phyloP scores from a whole-genome alignment of 2,329 filamentous ascomycete species.

The Parascedosporium putredinis region DNA sequence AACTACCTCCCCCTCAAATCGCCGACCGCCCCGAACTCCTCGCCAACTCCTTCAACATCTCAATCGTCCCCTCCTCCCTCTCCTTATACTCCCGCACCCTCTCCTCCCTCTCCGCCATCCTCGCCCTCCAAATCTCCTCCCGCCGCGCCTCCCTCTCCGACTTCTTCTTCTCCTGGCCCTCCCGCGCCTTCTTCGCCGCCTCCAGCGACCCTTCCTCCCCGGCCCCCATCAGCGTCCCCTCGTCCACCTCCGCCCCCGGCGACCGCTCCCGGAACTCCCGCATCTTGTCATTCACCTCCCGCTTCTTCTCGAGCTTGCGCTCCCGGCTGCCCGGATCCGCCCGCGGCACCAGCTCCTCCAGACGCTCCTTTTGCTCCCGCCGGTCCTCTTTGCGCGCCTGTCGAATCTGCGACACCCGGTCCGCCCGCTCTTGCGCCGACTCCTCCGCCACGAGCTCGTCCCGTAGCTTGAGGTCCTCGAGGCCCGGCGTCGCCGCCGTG shows the following conservation, averaged over 20 bases:
- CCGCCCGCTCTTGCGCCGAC: constrained; percentile 32
- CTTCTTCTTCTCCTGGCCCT: constrained; percentile 60
- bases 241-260: constrained; percentile 53
- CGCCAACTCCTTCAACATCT: constrained; percentile 68
- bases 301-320: constrained; percentile 76
- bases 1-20: background rate
- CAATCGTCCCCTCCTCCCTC: constrained; percentile 78
- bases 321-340: constrained; percentile 77
- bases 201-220: constrained; percentile 55
- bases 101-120: constrained; percentile 71
- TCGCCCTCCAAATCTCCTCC: constrained; percentile 69
- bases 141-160: constrained; percentile 72
- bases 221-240: constrained; percentile 58
- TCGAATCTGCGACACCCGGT: constrained; percentile 41
- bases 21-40: constrained; percentile 59
- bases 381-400: constrained; percentile 55
- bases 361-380: constrained; percentile 53
- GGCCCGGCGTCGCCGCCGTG: constrained; percentile 57
- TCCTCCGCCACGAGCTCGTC: constrained; percentile 41
- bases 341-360: constrained; percentile 74
- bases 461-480: constrained; percentile 61
- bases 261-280: constrained; percentile 61
- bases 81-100: constrained; percentile 56
- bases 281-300: constrained; percentile 61
- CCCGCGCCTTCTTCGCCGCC: constrained; percentile 59